These are phyloP conservation scores for Sicyos baderoa DNA, from an alignment of 306 rosid genomes.

Conservation along the genomic window DNA sequence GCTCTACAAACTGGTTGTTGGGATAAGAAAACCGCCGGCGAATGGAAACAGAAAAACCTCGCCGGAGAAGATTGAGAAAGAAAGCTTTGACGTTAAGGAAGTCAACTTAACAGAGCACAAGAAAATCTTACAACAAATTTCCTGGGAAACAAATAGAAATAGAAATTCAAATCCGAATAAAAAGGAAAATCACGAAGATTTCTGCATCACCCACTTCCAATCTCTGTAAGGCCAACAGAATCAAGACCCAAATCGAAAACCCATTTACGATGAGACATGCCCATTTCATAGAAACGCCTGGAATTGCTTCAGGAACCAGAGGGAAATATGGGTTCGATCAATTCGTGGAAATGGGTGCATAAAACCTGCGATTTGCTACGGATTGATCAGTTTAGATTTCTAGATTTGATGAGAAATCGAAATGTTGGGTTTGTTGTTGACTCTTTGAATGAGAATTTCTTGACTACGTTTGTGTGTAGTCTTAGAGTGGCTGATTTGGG, in stretches of 20 bases:
- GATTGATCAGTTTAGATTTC: conserved; percentile 53
- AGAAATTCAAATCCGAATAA: too few relatives aligned
- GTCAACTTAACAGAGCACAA: too few relatives aligned
- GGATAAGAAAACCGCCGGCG: too few relatives aligned
- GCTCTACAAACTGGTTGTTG: too few relatives aligned
- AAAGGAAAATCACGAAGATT: conserved; percentile 11
- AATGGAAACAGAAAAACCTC: too few relatives aligned
- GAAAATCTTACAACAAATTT: too few relatives aligned
- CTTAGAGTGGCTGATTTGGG: conserved; percentile 63
- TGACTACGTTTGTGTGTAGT: conserved; percentile 61
- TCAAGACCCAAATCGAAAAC: conserved; percentile 45
- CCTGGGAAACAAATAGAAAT: too few relatives aligned
- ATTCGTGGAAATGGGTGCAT: conserved; percentile 78
- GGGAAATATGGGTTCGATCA: conserved; percentile 54
- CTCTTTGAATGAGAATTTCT: conserved; percentile 76
- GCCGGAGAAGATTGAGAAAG: too few relatives aligned
- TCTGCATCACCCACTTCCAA: conserved; percentile 36
- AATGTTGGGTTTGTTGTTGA: conserved; percentile 81
- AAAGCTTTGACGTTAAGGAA: too few relatives aligned
- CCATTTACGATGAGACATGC: conserved; percentile 65
- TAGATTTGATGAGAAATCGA: conserved; percentile 52
- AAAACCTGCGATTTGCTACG: conserved; percentile 42
- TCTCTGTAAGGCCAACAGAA: conserved; percentile 53
- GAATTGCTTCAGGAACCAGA: conserved; percentile 75
- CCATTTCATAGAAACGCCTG: conserved; percentile 87